Evolutionary conservation across 257 asterid species (phyloP), one percentile per base, ranked within the genome.

Genomic region (Solanum appendiculatum): DNA sequence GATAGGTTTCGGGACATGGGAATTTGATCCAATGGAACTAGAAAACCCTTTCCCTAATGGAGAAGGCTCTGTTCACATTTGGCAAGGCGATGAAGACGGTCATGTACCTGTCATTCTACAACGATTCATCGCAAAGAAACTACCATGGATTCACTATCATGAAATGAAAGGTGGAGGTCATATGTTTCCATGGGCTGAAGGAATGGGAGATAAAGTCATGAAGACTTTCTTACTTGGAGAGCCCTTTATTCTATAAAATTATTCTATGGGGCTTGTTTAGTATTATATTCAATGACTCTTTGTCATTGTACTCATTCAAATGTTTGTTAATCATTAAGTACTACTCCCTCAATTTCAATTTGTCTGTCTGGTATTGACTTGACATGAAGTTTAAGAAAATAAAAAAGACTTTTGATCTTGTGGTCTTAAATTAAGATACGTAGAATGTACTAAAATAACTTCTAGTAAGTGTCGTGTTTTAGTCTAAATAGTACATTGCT

Each of bases 111-210:
- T 86, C 64, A 66, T 90, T 54, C 86, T 91, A 74, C 99, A 96
- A 90, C 93, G 96, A 25, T 92, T 91, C 91, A 87, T 95, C 37
- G 93, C 91, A 37, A 85, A 86, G 44, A 83, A 85, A 89, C 94
- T 95, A 39, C 99, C 98, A 0, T 95, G 99, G 98, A 87, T 95
- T 86, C 92, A 91, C 25, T 96, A 95, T 88, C 99, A 96, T 54
- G 98, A 96, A 89, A 21, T 95, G 70, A 18, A 94, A 40, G 95
- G 94, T 36, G 92, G 93, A 7, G 99, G 99, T 25, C 99, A 96
- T 88, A 31, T 95, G 93, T 92, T 96, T 73, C 92, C 92, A 37
- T 89, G 13, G 72, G 94, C 89, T 25, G 93, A 94, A 37, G 98
- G 98, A 74, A 91, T 85, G 90, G 93, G 90, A 77, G 96, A 94